Percentiles rank a stretch among this genome's conserved stretches.
phyloP scores from a whole-genome alignment of 2,329 filamentous ascomycete species.

The Penicillium oxalicum region DNA sequence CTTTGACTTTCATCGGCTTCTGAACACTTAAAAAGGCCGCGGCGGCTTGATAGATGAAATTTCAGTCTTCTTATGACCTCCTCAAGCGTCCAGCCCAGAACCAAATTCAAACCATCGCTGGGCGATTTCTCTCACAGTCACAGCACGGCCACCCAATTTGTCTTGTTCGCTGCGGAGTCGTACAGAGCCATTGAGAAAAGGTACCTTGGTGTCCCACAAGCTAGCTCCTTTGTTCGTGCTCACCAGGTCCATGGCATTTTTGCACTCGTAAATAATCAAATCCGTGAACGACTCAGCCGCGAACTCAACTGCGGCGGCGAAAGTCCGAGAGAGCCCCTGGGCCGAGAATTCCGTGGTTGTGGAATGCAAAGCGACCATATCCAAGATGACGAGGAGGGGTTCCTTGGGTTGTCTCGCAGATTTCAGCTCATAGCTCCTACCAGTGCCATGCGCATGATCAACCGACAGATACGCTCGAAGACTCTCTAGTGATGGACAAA shows the following conservation, averaged over 20 bases:
- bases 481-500: conserved; percentile 68
- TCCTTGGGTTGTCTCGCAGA: neutral
- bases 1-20: conserved; percentile 19
- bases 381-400: conserved; percentile 35
- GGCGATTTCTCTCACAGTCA: conserved; percentile 53
- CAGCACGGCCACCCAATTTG: conserved; percentile 53
- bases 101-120: conserved; percentile 61
- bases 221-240: conserved; percentile 28
- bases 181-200: conserved; percentile 55
- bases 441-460: conserved; percentile 25
- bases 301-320: conserved; percentile 37
- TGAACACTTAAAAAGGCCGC: conserved; percentile 1
- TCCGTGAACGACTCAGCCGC: conserved; percentile 25
- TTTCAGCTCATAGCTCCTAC: neutral
- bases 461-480: conserved; percentile 69
- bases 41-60: conserved; percentile 2
- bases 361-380: conserved; percentile 38
- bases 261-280: conserved; percentile 40
- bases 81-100: conserved; percentile 24
- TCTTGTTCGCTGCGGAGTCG: conserved; percentile 45
- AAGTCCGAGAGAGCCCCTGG: conserved; percentile 43
- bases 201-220: conserved; percentile 49
- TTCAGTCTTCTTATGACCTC: conserved; percentile 8
- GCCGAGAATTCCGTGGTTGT: conserved; percentile 44
- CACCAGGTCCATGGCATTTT: conserved; percentile 24